Conservation (phyloP, 2,329 filamentous ascomycete genomes). For the Macrophomina pseudophaseolina region DNA sequence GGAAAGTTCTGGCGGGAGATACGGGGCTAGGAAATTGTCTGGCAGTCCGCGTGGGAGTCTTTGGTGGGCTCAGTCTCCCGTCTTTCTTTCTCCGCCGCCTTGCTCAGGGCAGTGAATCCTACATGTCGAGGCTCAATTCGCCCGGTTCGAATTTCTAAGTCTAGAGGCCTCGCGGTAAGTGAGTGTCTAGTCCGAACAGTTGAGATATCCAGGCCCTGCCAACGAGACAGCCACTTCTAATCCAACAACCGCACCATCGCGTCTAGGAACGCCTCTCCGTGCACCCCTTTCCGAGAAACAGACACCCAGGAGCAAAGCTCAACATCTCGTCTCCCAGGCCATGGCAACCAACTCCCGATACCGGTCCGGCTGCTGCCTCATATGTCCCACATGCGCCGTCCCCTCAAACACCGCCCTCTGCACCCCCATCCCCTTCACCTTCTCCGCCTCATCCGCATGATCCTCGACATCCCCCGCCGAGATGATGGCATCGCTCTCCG, state of each 20-base stretch:
- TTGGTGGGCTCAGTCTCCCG: neutral
- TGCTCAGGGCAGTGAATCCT: too few species aligned
- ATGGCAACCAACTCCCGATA: constrained; percentile 60
- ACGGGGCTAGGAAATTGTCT: neutral
- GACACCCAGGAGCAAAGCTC: neutral
- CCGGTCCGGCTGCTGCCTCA: constrained; percentile 59
- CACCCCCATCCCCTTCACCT: constrained; percentile 55
- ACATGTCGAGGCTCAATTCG: too few species aligned
- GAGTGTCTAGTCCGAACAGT: neutral
- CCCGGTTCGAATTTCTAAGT: neutral
- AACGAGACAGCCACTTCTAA: neutral
- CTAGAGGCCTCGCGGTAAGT: constrained; percentile 9
- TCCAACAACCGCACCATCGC: neutral
- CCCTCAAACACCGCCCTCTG: constrained; percentile 61
- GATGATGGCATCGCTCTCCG: constrained; percentile 63
- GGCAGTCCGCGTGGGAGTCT: neutral
- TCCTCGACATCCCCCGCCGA: constrained; percentile 60
- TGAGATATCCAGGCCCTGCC: neutral
- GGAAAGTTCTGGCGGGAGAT: too few species aligned
- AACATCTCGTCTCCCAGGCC: constrained; percentile 16
- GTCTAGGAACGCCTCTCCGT: too few species aligned
- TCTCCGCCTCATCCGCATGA: constrained; percentile 55
- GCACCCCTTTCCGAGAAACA: too few species aligned
- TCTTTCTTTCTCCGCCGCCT: neutral
- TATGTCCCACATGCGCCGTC: constrained; percentile 66